Base-by-base conservation (phyloP, 441 rosid genomes). In the Erodium texanum region DNA sequence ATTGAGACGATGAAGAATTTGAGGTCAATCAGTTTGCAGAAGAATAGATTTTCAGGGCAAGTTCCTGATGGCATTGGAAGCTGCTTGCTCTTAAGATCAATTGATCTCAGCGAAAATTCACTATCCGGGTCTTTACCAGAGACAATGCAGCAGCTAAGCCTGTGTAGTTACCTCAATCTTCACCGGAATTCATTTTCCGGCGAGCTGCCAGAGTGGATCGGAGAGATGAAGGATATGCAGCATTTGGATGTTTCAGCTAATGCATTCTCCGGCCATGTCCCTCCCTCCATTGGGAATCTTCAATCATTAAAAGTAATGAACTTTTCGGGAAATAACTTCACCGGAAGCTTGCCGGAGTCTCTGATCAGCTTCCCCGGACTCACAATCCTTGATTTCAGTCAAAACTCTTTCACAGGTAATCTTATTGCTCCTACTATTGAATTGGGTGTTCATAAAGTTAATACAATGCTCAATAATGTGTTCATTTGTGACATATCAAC, bases 231-330 rank as follows among this genome's bases (percentile, higher is more conserved):
- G 74, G 79, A 79, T 64, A 86, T 87, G 11, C 86, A 83, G 76
- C 74, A 67, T 56, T 77, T 89, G 82, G 96, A 93, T 89, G 84
- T 93, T 67, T 93, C 98, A 0, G 75, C 71, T 74, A 90, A 93
- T 77, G 80, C 72, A 68, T 83, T 93, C 64, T 75, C 86, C 0
- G 96, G 95, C 45, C 73, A 76, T 56, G 75, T 86, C 75, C 96
- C 95, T 0, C 72, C 34, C 68, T 84, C 94, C 19, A 45, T 90
- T 38, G 96, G 96, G 71, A 84, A 86, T 45, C 85, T 90, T 66
- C 72, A 75, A 38, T 70, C 75, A 3, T 20, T 93, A 66, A 83
- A 84, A 77, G 79, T 79, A 75, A 66, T 91, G 11, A 91, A 87
- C 69, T 76, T 89, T 64, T 87, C 95, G 5, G 73, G 78, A 22